These are phyloP conservation scores for Nicotiana tabacum DNA, from an alignment of 257 asterid species.

Conservation along the genomic window DNA sequence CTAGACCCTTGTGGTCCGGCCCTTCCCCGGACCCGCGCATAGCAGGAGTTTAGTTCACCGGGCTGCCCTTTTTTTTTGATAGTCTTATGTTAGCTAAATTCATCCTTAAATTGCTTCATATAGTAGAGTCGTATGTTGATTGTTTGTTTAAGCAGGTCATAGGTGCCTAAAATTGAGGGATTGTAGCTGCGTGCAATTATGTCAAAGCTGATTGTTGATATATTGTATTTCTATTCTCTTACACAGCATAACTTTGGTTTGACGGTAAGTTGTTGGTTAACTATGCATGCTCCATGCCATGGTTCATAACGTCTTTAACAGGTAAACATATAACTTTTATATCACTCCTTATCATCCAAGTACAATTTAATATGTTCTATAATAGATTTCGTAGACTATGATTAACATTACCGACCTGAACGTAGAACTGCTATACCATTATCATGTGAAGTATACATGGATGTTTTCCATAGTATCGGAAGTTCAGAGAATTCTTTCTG, in stretches of 20 bases:
- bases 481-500: background rate
- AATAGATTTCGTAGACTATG: background rate
- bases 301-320: conserved; percentile 21
- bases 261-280: conserved; percentile 89
- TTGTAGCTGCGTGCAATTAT: background rate
- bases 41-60: too few species aligned
- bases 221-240: background rate
- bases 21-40: too few species aligned
- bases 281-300: conserved; percentile 92
- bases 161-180: background rate
- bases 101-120: background rate
- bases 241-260: conserved; percentile 70
- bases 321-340: background rate
- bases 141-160: background rate
- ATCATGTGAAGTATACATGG: background rate
- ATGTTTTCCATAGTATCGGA: background rate
- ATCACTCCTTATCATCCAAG: background rate
- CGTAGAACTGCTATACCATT: background rate
- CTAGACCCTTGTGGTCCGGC: too few species aligned
- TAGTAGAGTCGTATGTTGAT: background rate
- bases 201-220: background rate
- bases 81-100: background rate
- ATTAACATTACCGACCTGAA: background rate
- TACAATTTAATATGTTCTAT: background rate
- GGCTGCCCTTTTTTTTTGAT: background rate